Percentiles rank a stretch among this genome's conserved stretches.
Conservation (phyloP, 2,329 filamentous ascomycete species). For the Hymenoscyphus fraxineus region DNA sequence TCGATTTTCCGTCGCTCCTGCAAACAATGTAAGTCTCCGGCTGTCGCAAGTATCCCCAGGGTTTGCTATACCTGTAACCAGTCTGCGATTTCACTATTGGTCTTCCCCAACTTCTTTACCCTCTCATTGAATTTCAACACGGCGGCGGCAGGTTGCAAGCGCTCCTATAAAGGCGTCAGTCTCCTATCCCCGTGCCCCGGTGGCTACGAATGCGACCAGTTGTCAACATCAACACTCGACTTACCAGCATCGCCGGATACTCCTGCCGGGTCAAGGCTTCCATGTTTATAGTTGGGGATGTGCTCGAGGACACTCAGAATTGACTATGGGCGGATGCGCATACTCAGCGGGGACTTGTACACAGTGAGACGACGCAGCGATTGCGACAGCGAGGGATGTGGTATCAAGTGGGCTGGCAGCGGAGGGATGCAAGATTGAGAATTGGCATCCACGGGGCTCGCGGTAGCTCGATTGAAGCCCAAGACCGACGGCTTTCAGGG, state of each 20-base stretch:
- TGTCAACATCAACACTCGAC: constrained; percentile 34
- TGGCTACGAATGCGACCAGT: constrained; percentile 20
- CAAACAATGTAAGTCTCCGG: constrained; percentile 23
- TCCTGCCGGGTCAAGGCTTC: constrained; percentile 79
- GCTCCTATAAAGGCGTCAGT: constrained; percentile 52
- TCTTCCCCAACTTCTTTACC: constrained; percentile 76
- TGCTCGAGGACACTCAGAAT: constrained; percentile 24
- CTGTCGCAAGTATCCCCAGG: constrained; percentile 6
- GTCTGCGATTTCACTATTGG: constrained; percentile 90
- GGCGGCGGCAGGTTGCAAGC: constrained; percentile 77
- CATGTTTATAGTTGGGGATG: constrained; percentile 46
- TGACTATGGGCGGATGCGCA: constrained; percentile 27
- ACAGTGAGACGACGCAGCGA: constrained; percentile 7
- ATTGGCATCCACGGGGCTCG: not conserved
- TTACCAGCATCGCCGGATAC: constrained; percentile 92
- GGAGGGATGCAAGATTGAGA: not conserved
- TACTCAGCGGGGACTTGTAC: constrained; percentile 26
- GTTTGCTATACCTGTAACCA: constrained; percentile 75
- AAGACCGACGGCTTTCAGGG: not conserved
- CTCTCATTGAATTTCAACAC: constrained; percentile 80
- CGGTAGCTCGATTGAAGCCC: too few species aligned
- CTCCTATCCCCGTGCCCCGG: constrained; percentile 16
- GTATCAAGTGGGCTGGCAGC: constrained; percentile 6
- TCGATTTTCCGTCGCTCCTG: constrained; percentile 92
- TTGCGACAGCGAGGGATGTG: constrained; percentile 6